Conservation (phyloP, 768 basidiomycete genomes). For the Flagelloscypha sp. region DNA sequence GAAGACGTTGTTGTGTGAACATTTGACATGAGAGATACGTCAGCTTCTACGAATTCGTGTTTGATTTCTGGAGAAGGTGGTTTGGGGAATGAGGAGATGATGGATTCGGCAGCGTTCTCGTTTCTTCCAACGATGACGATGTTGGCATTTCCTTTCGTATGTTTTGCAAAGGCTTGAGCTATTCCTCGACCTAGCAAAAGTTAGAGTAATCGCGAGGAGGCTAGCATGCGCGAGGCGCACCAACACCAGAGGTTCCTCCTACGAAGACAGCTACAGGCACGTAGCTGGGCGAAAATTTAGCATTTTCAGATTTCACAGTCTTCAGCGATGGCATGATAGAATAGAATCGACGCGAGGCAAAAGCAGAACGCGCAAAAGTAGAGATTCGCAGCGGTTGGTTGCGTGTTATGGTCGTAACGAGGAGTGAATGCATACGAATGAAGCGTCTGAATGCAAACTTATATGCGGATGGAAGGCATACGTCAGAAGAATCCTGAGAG, state of each 20-base stretch:
- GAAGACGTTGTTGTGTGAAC: constrained; percentile 24
- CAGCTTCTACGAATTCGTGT: constrained; percentile 47
- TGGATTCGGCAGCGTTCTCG: constrained; percentile 34
- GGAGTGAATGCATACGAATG: too few species aligned
- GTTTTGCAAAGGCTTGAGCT: constrained; percentile 36
- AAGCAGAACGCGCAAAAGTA: too few species aligned
- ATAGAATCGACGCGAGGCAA: too few species aligned
- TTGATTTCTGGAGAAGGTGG: constrained; percentile 13
- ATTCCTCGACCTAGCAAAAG: too few species aligned
- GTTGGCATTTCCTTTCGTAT: constrained; percentile 39
- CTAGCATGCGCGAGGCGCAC: too few species aligned
- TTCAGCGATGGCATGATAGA: constrained; percentile 16
- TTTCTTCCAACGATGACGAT: constrained; percentile 49
- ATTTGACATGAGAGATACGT: constrained; percentile 44
- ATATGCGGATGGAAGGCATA: too few species aligned
- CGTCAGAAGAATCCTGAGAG: too few species aligned
- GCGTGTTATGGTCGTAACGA: too few species aligned
- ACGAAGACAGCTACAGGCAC: constrained; percentile 31
- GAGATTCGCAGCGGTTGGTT: too few species aligned
- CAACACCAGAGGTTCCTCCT: constrained; percentile 31
- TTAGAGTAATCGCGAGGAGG: too few species aligned
- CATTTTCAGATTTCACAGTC: constrained; percentile 20
- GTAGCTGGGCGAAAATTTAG: constrained; percentile 13
- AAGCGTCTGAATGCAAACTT: too few species aligned
- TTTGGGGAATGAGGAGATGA: constrained; percentile 35